phyloP scores from a whole-genome alignment of 306 rosid genomes.

The Fragaria vesca region DNA sequence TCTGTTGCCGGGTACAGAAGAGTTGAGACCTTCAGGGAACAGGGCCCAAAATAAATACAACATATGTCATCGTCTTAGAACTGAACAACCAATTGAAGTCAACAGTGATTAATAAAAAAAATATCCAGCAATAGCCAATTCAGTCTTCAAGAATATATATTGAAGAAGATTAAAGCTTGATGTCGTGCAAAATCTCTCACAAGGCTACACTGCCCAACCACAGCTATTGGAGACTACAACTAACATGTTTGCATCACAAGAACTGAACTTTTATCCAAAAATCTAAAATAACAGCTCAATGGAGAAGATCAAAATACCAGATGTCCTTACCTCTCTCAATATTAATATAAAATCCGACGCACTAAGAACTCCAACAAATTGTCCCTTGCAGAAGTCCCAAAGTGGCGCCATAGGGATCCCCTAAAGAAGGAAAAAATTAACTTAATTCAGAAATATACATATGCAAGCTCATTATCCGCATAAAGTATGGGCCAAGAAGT shows the following conservation, averaged over 20 bases:
- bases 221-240: not conserved
- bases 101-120: not conserved
- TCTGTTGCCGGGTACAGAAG: not conserved
- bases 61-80: not conserved
- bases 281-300: conserved; percentile 8
- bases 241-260: not conserved
- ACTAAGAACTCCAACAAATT: conserved; percentile 93
- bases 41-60: not conserved
- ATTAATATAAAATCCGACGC: conserved; percentile 92
- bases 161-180: not conserved
- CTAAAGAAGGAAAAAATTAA: conserved; percentile 40
- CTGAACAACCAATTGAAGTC: not conserved
- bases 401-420: conserved; percentile 96
- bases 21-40: not conserved
- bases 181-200: not conserved
- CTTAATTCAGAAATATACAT: conserved; percentile 25
- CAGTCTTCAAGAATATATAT: not conserved
- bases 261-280: not conserved
- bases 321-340: conserved; percentile 76
- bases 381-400: conserved; percentile 85
- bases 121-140: not conserved
- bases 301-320: conserved; percentile 25
- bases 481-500: not conserved
- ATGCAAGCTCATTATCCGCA: conserved; percentile 27
- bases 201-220: not conserved